These are phyloP conservation scores for Emmonsia crescens DNA, from an alignment of 2,329 filamentous ascomycete species.

Conservation along the genomic window DNA sequence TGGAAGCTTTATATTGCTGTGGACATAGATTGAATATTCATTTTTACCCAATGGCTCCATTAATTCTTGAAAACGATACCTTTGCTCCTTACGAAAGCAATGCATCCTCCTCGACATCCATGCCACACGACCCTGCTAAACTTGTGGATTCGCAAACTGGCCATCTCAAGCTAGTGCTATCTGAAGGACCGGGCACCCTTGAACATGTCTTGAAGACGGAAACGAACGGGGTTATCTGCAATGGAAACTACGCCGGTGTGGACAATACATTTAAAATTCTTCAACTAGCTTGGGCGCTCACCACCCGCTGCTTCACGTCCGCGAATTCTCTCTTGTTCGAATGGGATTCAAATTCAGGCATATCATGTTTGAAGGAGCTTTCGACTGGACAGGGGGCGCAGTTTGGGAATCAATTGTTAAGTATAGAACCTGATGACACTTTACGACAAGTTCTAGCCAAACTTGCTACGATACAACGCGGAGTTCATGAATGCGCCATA, in stretches of 20 bases:
- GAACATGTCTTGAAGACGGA: not conserved
- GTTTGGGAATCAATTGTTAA: not conserved
- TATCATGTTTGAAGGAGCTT: not conserved
- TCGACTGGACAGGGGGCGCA: not conserved
- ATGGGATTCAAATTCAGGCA: not conserved
- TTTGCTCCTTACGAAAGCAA: not conserved
- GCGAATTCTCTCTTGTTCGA: not conserved
- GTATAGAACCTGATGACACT: not conserved
- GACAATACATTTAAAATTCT: constrained; percentile 1
- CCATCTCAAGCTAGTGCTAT: not conserved
- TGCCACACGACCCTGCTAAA: not conserved
- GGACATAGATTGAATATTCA: not conserved
- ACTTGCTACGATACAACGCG: not conserved
- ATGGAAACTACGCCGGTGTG: not conserved
- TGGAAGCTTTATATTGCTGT: not conserved
- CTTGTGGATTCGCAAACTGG: not conserved
- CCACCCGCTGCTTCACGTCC: not conserved
- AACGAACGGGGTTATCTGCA: not conserved
- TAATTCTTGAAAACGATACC: not conserved
- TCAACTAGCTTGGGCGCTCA: constrained; percentile 3
- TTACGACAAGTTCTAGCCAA: not conserved
- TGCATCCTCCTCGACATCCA: not conserved
- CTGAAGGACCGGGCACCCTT: not conserved
- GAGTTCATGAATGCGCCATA: not conserved
- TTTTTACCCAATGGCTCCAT: constrained; percentile 1